Conservation (phyloP, 495 filamentous ascomycete genomes). For the Choiromyces venosus region DNA sequence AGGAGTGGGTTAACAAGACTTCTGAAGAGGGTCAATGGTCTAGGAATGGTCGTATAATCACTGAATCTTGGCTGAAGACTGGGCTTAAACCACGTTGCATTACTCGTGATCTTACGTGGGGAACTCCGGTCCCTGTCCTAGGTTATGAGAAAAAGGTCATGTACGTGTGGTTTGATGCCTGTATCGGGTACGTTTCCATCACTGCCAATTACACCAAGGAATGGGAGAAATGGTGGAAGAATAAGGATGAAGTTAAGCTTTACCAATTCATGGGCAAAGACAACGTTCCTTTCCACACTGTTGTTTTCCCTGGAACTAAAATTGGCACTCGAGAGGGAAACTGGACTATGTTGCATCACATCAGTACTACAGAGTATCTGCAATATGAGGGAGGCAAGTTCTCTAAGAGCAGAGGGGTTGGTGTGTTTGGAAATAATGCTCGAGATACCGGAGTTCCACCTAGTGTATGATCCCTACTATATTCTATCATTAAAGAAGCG, state of each 20-base stretch:
- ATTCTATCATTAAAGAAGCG: not conserved
- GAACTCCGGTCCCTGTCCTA: constrained; percentile 61
- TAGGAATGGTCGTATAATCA: constrained; percentile 65
- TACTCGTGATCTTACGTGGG: constrained; percentile 90
- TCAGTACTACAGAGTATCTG: constrained; percentile 90
- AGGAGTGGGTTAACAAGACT: constrained; percentile 61
- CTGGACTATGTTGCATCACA: constrained; percentile 86
- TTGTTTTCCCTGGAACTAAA: constrained; percentile 86
- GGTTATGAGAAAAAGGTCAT: constrained; percentile 77
- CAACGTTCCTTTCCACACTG: constrained; percentile 88
- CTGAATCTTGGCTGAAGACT: constrained; percentile 72
- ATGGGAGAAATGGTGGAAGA: constrained; percentile 95
- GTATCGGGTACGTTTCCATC: constrained; percentile 92
- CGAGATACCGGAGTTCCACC: constrained; percentile 80
- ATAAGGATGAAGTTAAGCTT: constrained; percentile 72
- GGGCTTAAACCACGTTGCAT: constrained; percentile 80
- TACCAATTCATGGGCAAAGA: constrained; percentile 99
- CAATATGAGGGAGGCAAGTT: constrained; percentile 97
- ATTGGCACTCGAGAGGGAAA: constrained; percentile 70
- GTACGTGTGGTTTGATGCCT: constrained; percentile 98
- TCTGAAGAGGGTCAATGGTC: constrained; percentile 65
- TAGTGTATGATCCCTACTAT: constrained; percentile 40
- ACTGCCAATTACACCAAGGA: constrained; percentile 86
- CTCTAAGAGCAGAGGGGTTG: constrained; percentile 81
- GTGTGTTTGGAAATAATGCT: constrained; percentile 86